Conservation (phyloP, 2,329 filamentous ascomycete species). For the Catunica adiposa region DNA sequence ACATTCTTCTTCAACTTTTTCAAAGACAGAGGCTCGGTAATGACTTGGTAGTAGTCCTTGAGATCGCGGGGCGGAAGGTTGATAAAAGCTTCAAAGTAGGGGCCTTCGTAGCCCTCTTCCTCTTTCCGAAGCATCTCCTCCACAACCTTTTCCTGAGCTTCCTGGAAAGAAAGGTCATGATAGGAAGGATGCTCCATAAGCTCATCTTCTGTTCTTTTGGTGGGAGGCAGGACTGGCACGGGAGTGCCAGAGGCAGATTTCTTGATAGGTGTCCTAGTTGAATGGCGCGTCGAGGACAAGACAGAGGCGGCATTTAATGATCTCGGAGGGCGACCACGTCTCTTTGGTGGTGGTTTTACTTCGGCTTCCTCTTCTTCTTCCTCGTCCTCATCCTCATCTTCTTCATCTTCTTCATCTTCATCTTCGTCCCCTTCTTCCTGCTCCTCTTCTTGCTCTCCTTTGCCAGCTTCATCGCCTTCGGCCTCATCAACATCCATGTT, state of each 20-base stretch:
- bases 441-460: conserved; percentile 21
- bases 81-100: conserved; percentile 56
- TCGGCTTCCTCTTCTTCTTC: conserved; percentile 6
- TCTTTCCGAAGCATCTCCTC: conserved; percentile 54
- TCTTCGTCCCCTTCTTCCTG: conserved; percentile 20
- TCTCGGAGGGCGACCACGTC: conserved; percentile 12
- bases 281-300: conserved; percentile 8
- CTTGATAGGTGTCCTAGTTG: conserved; percentile 8
- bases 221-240: conserved; percentile 2
- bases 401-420: conserved; percentile 19
- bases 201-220: conserved; percentile 21
- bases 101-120: conserved; percentile 52
- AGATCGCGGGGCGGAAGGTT: conserved; percentile 59
- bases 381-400: conserved; percentile 18
- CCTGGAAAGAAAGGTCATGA: conserved; percentile 59
- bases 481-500: conserved; percentile 10
- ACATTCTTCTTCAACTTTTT: conserved; percentile 62
- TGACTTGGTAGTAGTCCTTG: conserved; percentile 75
- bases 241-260: conserved; percentile 3
- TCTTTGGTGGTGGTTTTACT: conserved; percentile 2
- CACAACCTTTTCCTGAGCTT: conserved; percentile 74
- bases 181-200: conserved; percentile 36
- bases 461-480: conserved; percentile 18
- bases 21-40: conserved; percentile 65
- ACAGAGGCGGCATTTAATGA: conserved; percentile 1